These are phyloP conservation scores for Trypethelium eluteriae DNA, from an alignment of 495 filamentous ascomycete species.

Conservation along the genomic window DNA sequence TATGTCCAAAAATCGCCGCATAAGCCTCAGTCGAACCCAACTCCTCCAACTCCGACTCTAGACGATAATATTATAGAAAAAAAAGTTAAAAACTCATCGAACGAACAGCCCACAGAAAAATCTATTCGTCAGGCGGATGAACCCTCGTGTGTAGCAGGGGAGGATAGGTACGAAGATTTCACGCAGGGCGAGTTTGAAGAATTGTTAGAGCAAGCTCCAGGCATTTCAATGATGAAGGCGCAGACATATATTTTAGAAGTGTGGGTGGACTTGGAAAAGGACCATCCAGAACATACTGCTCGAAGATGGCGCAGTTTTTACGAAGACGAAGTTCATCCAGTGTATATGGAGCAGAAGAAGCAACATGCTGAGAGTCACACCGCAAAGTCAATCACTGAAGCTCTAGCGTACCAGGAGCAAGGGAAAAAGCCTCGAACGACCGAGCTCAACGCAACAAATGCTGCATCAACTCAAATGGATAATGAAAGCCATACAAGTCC, in stretches of 20 bases:
- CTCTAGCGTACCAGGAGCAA: background rate
- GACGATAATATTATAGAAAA: background rate
- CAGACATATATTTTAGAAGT: constrained; percentile 12
- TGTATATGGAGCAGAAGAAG: constrained; percentile 1
- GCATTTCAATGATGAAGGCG: constrained; percentile 17
- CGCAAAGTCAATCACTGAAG: background rate
- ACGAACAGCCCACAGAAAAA: background rate
- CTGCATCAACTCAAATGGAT: background rate
- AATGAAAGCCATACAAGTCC: background rate
- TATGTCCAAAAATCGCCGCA: constrained; percentile 40
- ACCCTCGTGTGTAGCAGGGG: background rate
- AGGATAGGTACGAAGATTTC: constrained; percentile 9
- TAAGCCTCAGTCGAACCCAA: no score
- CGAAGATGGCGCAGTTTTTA: constrained; percentile 23
- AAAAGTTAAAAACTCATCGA: background rate
- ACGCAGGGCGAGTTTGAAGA: constrained; percentile 15
- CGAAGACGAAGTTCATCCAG: constrained; percentile 19
- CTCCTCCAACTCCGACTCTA: background rate
- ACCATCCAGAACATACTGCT: constrained; percentile 17
- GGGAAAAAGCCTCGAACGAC: background rate
- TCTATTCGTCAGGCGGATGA: background rate
- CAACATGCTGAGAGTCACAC: background rate
- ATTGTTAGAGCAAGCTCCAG: constrained; percentile 15
- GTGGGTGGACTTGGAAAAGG: constrained; percentile 21
- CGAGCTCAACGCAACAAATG: background rate